Evolutionary conservation across 2,329 filamentous ascomycete genomes (phyloP).

Genomic region (Fusarium paranaense): DNA sequence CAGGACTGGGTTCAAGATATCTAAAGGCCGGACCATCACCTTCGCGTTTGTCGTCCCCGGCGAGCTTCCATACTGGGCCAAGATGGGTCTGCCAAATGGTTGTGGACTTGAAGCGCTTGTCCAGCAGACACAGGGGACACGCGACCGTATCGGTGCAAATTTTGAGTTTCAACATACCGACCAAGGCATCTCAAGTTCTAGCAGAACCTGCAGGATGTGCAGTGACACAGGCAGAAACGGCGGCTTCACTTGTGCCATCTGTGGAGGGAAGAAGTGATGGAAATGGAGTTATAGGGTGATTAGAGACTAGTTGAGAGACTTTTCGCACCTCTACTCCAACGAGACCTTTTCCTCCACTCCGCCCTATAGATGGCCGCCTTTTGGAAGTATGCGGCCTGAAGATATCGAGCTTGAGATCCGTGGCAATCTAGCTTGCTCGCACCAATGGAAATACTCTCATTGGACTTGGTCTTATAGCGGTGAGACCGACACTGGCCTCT

Average conservation of each 20-base stretch:
- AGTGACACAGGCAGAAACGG: neutral
- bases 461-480: constrained; percentile 1
- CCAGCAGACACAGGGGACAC: neutral
- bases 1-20: neutral
- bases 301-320: neutral
- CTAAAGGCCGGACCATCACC: neutral
- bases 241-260: neutral
- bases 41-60: neutral
- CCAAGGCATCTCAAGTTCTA: neutral
- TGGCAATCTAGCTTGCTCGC: neutral
- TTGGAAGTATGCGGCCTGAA: neutral
- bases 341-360: neutral
- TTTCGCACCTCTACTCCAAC: neutral
- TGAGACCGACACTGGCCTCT: neutral
- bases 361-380: neutral
- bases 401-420: constrained; percentile 1
- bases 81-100: neutral
- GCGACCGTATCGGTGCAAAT: neutral
- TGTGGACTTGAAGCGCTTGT: neutral
- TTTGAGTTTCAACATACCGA: neutral
- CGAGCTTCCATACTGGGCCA: neutral
- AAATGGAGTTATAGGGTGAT: too few relatives aligned
- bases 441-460: neutral
- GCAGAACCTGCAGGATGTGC: neutral
- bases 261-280: too few relatives aligned